phyloP scores from a whole-genome alignment of 2,329 filamentous ascomycete species.

The Lojkania enalia region DNA sequence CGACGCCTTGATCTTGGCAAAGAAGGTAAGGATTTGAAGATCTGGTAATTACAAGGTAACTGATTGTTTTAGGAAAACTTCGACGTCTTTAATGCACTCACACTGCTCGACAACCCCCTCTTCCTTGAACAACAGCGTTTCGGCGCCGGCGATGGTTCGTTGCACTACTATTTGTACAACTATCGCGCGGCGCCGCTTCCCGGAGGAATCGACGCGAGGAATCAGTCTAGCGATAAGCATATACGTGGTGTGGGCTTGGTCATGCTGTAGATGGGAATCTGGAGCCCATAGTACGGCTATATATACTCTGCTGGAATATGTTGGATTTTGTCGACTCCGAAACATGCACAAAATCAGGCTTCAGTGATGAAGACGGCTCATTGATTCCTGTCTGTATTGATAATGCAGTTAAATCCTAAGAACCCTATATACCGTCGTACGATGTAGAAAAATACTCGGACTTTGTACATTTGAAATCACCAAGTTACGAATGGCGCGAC shows the following conservation, averaged over 20 bases:
- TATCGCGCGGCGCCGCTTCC: slow-evolving; percentile 85
- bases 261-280: slow-evolving; percentile 73
- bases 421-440: no score
- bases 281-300: no score
- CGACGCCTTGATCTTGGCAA: slow-evolving; percentile 86
- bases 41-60: not conserved
- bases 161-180: slow-evolving; percentile 98
- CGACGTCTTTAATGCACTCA: slow-evolving; percentile 96
- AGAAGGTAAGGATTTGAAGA: slow-evolving; percentile 58
- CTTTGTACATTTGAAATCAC: no score
- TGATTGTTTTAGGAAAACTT: slow-evolving; percentile 63
- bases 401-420: no score
- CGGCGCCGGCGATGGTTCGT: slow-evolving; percentile 87
- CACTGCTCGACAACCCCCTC: slow-evolving; percentile 88
- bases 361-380: no score
- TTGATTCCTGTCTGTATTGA: no score
- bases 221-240: slow-evolving; percentile 73
- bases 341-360: no score
- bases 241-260: slow-evolving; percentile 90
- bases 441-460: no score
- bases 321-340: no score
- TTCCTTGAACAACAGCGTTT: slow-evolving; percentile 96
- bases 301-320: no score
- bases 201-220: slow-evolving; percentile 80
- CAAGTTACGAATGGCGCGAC: no score